Percentiles rank a stretch among this genome's conserved stretches.
Evolutionary conservation across 1,284 basidiomycete genomes (phyloP).

Genomic region (Agaricales sp.): DNA sequence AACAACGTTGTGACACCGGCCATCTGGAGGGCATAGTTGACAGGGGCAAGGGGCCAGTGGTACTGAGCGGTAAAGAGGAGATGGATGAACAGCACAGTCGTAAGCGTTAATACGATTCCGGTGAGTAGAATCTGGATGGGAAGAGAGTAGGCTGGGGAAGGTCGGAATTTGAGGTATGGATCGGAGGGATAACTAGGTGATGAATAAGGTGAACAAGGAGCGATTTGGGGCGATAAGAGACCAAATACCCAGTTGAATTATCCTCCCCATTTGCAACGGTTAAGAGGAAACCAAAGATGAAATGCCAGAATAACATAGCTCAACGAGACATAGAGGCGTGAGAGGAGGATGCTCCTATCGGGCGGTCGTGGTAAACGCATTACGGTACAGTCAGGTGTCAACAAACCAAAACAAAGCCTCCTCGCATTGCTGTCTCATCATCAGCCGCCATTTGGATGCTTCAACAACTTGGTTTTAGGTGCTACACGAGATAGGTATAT

Average conservation of each 20-base stretch:
- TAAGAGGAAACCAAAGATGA: neutral
- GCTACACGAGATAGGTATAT: too few relatives aligned
- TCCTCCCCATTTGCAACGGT: neutral
- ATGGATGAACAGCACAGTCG: constrained; percentile 83
- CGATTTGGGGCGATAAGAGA: neutral
- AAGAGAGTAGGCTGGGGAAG: constrained; percentile 75
- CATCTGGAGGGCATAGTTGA: constrained; percentile 88
- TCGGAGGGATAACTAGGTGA: constrained; percentile 26
- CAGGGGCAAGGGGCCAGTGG: constrained; percentile 87
- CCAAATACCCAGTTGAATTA: neutral
- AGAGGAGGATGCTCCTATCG: neutral
- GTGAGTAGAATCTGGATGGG: constrained; percentile 87
- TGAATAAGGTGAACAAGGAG: constrained; percentile 1
- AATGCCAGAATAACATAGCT: neutral
- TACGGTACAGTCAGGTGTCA: too few relatives aligned
- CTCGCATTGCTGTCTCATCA: too few relatives aligned
- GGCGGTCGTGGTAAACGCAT: too few relatives aligned
- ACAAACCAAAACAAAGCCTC: neutral
- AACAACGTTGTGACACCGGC: constrained; percentile 75
- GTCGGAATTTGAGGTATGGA: constrained; percentile 70
- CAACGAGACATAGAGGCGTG: neutral
- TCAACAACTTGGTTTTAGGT: too few relatives aligned
- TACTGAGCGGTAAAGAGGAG: constrained; percentile 94
- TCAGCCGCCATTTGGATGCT: too few relatives aligned
- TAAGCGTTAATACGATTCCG: constrained; percentile 82